Percentiles rank a stretch among this genome's conserved stretches.
phyloP scores from a whole-genome alignment of 2,329 filamentous ascomycete genomes.

The Aspergillus fischeri region DNA sequence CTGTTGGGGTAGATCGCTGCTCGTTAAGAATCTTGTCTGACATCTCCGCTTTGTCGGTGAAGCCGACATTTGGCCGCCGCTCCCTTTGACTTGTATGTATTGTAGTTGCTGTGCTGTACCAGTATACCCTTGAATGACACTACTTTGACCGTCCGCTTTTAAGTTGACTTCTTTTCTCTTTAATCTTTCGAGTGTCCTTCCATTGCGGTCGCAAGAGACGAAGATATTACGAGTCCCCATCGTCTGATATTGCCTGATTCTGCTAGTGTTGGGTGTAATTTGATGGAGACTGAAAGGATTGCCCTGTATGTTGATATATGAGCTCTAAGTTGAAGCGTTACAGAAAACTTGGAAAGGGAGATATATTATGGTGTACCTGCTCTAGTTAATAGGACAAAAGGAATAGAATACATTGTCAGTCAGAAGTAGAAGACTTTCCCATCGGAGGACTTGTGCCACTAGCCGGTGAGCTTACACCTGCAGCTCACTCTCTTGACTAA shows the following conservation, averaged over 20 bases:
- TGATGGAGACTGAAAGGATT: neutral
- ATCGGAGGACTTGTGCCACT: neutral
- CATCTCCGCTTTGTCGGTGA: neutral
- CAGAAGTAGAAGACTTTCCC: neutral
- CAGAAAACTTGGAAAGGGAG: neutral
- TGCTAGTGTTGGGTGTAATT: neutral
- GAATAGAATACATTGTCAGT: neutral
- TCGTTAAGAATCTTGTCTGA: neutral
- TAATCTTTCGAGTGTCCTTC: neutral
- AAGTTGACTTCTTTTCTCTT: neutral
- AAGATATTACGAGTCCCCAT: neutral
- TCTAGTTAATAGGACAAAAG: neutral
- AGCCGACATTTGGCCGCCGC: neutral
- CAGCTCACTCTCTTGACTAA: conserved; percentile 30
- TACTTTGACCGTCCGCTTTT: conserved; percentile 3
- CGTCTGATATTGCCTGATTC: neutral
- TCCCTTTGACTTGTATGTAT: conserved; percentile 14
- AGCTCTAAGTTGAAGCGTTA: neutral
- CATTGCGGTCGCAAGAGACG: neutral
- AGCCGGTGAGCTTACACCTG: conserved; percentile 6
- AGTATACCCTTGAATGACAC: conserved; percentile 28
- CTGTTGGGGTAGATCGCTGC: neutral
- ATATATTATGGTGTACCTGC: neutral
- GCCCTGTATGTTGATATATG: neutral
- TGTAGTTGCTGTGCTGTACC: conserved; percentile 17